phyloP scores from a whole-genome alignment of 257 asterid genomes.

The Nicotiana attenuata region DNA sequence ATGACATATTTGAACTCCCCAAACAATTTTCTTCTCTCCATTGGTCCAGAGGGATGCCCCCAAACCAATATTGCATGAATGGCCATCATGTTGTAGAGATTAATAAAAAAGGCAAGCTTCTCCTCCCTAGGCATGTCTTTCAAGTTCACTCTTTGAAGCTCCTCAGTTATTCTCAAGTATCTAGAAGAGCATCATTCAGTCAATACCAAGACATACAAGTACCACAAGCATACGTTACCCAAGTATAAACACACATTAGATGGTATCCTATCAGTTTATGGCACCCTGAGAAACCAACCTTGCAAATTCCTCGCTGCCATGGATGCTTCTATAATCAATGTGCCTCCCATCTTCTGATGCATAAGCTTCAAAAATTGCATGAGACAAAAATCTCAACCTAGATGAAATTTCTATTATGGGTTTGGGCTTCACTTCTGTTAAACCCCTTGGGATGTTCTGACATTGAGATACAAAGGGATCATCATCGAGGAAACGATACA shows the following conservation, averaged over 20 bases:
- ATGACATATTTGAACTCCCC: constrained; percentile 91
- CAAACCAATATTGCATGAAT: constrained; percentile 64
- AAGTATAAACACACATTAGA: neutral
- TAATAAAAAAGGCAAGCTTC: constrained; percentile 76
- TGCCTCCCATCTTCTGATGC: constrained; percentile 70
- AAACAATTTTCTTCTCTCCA: constrained; percentile 65
- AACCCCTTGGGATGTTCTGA: constrained; percentile 86
- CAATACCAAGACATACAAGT: constrained; percentile 3
- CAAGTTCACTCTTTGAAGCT: constrained; percentile 82
- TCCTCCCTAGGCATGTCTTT: constrained; percentile 70
- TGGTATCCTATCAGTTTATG: neutral
- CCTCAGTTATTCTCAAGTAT: constrained; percentile 79
- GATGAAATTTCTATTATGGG: constrained; percentile 74
- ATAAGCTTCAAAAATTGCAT: constrained; percentile 78
- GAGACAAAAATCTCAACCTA: constrained; percentile 53
- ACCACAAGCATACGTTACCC: neutral
- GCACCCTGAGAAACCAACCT: constrained; percentile 38
- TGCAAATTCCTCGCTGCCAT: constrained; percentile 90
- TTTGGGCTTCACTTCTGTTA: constrained; percentile 70
- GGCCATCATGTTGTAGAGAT: constrained; percentile 74
- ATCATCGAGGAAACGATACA: constrained; percentile 83
- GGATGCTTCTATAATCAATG: constrained; percentile 77
- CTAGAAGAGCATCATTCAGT: constrained; percentile 25
- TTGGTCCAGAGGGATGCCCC: constrained; percentile 72
- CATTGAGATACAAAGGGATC: constrained; percentile 71